Percentiles rank a stretch among this genome's conserved stretches.
phyloP scores from a whole-genome alignment of 805 yeast genomes.

The Candida alai region DNA sequence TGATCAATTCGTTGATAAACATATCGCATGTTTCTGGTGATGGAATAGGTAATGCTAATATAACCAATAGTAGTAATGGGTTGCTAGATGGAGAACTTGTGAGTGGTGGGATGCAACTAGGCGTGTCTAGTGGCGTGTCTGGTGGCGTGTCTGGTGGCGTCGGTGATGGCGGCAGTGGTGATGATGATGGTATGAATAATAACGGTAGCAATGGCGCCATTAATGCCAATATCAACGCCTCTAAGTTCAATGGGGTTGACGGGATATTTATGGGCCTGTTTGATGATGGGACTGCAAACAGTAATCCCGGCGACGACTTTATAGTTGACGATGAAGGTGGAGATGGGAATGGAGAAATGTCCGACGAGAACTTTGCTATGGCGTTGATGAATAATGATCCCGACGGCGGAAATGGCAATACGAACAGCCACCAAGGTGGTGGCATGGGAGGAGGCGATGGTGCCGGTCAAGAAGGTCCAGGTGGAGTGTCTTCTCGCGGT shows the following conservation, averaged over 20 bases:
- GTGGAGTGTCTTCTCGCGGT: not conserved
- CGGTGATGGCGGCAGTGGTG: not conserved
- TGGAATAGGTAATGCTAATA: not conserved
- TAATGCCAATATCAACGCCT: not conserved
- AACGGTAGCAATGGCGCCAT: not conserved
- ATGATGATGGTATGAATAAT: not conserved
- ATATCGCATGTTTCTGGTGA: too few species aligned
- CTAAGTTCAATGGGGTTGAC: slow-evolving; percentile 5
- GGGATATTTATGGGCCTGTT: slow-evolving; percentile 10
- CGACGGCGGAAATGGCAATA: slow-evolving; percentile 1
- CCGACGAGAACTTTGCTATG: not conserved
- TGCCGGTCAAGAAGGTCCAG: not conserved
- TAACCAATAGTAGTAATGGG: not conserved
- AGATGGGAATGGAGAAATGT: not conserved
- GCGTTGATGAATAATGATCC: too few species aligned
- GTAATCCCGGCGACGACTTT: too few species aligned
- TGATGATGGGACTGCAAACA: not conserved
- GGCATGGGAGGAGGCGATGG: not conserved
- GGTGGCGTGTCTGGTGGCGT: too few species aligned
- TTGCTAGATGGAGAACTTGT: not conserved
- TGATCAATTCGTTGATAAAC: slow-evolving; percentile 23
- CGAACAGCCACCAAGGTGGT: not conserved
- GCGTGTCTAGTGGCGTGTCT: too few species aligned
- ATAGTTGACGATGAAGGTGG: not conserved
- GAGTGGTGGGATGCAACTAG: not conserved